A percentile compares a stretch with the other conserved stretches of the same genome.
These are phyloP conservation scores for Fraxinus sp. DNA, from an alignment of 305 asterid genomes.

Conservation along the genomic window DNA sequence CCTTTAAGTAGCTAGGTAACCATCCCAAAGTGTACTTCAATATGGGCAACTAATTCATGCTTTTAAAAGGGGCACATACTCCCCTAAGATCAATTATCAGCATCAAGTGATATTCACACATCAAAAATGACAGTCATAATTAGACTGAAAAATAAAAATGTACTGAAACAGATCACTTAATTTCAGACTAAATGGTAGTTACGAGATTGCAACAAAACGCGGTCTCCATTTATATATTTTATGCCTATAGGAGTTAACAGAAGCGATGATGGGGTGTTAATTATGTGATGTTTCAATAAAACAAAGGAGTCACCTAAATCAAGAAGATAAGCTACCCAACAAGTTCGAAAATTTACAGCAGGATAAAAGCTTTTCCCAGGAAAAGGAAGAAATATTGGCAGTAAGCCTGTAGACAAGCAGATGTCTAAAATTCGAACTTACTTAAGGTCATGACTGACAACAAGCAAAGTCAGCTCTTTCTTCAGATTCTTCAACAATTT, in stretches of 20 bases:
- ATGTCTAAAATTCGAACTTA: conserved; percentile 36
- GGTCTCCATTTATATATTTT: not conserved
- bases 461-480: conserved; percentile 76
- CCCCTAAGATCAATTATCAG: not conserved
- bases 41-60: not conserved
- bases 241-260: not conserved
- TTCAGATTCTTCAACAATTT: conserved; percentile 72
- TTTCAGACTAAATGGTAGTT: not conserved
- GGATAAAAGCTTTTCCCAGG: conserved; percentile 5
- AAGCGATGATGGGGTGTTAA: not conserved
- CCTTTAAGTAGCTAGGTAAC: not conserved
- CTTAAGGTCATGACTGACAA: conserved; percentile 95
- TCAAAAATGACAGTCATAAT: not conserved
- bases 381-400: not conserved
- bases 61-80: not conserved
- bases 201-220: not conserved
- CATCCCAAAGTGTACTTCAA: not conserved
- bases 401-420: conserved; percentile 23
- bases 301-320: not conserved
- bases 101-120: not conserved
- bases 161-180: not conserved
- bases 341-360: not conserved
- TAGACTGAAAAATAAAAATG: not conserved
- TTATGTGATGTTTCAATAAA: not conserved
- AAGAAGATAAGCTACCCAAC: conserved; percentile 11